Conservation (phyloP, 2,329 filamentous ascomycete species). For the Pseudopithomyces maydicus region DNA sequence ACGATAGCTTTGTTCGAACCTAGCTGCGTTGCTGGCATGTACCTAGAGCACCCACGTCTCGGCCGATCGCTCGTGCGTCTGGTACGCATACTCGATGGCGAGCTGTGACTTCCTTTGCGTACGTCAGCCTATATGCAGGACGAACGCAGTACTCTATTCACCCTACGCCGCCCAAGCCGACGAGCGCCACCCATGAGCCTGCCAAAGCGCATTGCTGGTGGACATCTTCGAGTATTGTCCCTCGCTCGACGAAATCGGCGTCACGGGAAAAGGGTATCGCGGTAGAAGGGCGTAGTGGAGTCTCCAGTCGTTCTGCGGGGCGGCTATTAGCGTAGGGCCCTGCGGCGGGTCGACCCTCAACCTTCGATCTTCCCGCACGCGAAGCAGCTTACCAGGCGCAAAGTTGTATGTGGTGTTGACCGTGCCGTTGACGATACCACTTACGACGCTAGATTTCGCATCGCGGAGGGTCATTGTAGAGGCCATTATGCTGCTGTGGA, state of each 20-base stretch:
- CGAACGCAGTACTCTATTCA: not conserved
- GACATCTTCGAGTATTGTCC: not conserved
- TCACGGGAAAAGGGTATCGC: too few species aligned
- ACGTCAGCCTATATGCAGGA: not conserved
- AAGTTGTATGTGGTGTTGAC: too few species aligned
- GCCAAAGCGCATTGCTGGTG: not conserved
- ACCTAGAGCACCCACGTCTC: slow-evolving; percentile 9
- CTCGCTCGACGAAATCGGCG: slow-evolving; percentile 24
- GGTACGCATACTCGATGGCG: slow-evolving; percentile 16
- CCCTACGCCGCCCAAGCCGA: slow-evolving; percentile 19
- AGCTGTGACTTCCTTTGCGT: slow-evolving; percentile 13
- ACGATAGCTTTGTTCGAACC: slow-evolving; percentile 13
- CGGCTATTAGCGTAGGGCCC: too few species aligned
- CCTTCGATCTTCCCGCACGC: too few species aligned
- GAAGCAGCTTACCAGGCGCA: too few species aligned
- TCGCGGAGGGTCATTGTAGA: too few species aligned
- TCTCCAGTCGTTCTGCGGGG: too few species aligned
- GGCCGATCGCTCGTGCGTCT: slow-evolving; percentile 7
- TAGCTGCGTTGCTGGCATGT: not conserved
- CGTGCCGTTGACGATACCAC: too few species aligned
- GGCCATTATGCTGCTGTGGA: too few species aligned
- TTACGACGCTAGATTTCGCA: too few species aligned
- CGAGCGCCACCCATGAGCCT: slow-evolving; percentile 11
- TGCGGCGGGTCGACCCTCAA: too few species aligned
- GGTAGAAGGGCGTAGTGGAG: too few species aligned